A percentile compares a stretch with the other conserved stretches of the same genome.
Evolutionary conservation across 2,329 filamentous ascomycete species (phyloP).

Genomic region (Colletotrichum godetiae): DNA sequence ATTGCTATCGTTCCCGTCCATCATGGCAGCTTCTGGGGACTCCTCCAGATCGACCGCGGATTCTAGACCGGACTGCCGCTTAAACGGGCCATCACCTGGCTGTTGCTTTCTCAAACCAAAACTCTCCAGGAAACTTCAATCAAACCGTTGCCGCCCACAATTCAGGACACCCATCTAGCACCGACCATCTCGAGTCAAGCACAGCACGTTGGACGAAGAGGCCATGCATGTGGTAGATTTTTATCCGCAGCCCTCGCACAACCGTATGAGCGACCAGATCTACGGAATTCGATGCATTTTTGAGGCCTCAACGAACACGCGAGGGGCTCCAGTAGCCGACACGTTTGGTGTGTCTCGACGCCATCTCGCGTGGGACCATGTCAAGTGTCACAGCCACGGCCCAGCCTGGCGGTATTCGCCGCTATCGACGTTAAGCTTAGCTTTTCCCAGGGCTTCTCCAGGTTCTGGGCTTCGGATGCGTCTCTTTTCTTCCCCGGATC

Average conservation of each 20-base stretch:
- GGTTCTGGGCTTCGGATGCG: not conserved
- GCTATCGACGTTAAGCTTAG: conserved; percentile 15
- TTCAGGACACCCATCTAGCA: not conserved
- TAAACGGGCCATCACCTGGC: not conserved
- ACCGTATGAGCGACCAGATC: not conserved
- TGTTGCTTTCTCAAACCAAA: not conserved
- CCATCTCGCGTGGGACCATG: not conserved
- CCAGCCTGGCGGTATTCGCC: conserved; percentile 6
- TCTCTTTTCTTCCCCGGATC: not conserved
- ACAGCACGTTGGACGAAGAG: not conserved
- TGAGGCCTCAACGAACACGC: not conserved
- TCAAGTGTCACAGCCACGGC: not conserved
- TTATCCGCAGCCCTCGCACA: not conserved
- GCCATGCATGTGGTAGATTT: not conserved
- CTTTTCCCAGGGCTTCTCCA: not conserved
- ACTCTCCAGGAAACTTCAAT: not conserved
- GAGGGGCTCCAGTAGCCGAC: not conserved
- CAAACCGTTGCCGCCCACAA: not conserved
- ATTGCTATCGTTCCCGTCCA: not conserved
- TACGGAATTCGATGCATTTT: not conserved
- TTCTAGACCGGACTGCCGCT: not conserved
- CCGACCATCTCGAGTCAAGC: not conserved
- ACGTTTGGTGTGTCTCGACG: not conserved
- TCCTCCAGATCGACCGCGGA: not conserved
- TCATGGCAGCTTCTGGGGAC: not conserved